phyloP scores from a whole-genome alignment of 305 asterid genomes.

The Fraxinus floribunda region DNA sequence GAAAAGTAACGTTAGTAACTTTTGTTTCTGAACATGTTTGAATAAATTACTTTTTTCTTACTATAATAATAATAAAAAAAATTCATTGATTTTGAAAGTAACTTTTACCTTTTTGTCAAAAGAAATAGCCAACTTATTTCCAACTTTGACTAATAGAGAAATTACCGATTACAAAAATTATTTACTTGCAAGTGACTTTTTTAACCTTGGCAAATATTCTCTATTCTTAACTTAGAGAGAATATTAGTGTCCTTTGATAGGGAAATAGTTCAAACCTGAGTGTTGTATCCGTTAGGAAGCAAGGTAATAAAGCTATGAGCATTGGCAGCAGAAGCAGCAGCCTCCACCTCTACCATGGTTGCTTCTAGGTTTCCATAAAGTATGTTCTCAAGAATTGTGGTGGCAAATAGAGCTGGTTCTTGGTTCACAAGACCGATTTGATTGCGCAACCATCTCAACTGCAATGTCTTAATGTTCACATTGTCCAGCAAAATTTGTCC shows the following conservation, averaged over 20 bases:
- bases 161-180: not conserved
- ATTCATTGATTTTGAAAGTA: not conserved
- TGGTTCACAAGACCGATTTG: constrained; percentile 97
- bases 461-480: constrained; percentile 78
- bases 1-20: not conserved
- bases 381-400: constrained; percentile 92
- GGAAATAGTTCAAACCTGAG: constrained; percentile 49
- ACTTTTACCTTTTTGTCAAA: not conserved
- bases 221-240: not conserved
- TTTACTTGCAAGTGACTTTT: not conserved
- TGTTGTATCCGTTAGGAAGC: constrained; percentile 90
- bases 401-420: constrained; percentile 98
- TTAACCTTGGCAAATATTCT: not conserved
- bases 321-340: constrained; percentile 93
- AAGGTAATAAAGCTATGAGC: constrained; percentile 85
- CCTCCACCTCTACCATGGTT: constrained; percentile 87
- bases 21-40: not conserved
- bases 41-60: not conserved
- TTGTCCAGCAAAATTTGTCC: constrained; percentile 86
- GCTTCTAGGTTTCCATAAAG: constrained; percentile 94
- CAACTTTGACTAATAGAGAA: not conserved
- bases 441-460: constrained; percentile 85
- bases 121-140: not conserved
- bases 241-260: not conserved
- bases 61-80: not conserved